Evolutionary conservation across 2,329 filamentous ascomycete species (phyloP).

Genomic region (Alternaria sp.): DNA sequence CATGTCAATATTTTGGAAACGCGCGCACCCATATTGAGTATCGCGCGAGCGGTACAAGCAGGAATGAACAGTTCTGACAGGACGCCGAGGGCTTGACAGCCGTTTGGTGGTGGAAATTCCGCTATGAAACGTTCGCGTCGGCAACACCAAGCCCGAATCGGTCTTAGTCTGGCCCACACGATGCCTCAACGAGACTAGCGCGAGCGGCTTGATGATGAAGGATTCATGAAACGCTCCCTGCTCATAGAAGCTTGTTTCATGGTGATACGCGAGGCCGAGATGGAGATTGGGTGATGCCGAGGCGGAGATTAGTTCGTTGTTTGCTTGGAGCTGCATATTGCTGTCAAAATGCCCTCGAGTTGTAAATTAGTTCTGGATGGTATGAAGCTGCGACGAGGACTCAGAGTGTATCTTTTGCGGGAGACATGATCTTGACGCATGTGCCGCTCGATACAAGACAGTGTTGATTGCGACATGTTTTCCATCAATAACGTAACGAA

Average conservation of each 20-base stretch:
- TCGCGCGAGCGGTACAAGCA: constrained; percentile 17
- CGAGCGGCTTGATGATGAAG: constrained; percentile 16
- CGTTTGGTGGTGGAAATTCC: constrained; percentile 18
- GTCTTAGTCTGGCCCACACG: neutral
- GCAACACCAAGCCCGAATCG: constrained; percentile 10
- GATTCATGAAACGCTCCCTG: constrained; percentile 21
- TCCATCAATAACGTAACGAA: neutral
- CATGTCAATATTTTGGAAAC: constrained; percentile 1
- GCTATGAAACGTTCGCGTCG: constrained; percentile 25
- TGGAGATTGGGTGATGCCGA: constrained; percentile 15
- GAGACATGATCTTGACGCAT: neutral
- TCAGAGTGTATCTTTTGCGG: neutral
- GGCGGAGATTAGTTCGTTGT: constrained; percentile 1
- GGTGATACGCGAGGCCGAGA: constrained; percentile 4
- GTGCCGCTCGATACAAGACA: neutral
- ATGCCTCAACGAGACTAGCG: constrained; percentile 6
- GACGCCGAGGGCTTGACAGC: constrained; percentile 10
- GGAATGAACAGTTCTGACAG: constrained; percentile 14
- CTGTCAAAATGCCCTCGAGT: neutral
- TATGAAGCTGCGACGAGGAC: neutral
- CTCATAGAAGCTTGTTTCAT: constrained; percentile 24
- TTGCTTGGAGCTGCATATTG: neutral
- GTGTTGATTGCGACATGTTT: neutral
- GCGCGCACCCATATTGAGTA: constrained; percentile 19
- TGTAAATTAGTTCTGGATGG: neutral